Percentiles rank a stretch among this genome's conserved stretches.
Evolutionary conservation across 2,329 filamentous ascomycete genomes (phyloP).

Genomic region (Alternaria arborescens): DNA sequence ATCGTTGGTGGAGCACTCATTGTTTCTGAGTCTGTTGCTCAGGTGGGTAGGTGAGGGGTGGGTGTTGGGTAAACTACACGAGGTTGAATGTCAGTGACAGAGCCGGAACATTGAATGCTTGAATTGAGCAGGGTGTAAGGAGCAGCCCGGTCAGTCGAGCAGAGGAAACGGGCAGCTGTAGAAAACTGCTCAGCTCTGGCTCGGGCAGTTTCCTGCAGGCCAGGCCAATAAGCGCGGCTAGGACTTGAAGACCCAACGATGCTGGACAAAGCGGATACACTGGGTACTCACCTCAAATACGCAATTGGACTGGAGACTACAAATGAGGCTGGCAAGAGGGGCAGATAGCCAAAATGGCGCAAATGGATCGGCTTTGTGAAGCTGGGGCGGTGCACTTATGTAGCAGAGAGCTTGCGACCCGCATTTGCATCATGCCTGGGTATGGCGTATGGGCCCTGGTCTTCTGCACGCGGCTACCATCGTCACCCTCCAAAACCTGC

Average conservation of each 20-base stretch:
- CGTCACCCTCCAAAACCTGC: constrained; percentile 25
- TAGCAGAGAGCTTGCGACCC: constrained; percentile 37
- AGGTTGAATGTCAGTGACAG: constrained; percentile 33
- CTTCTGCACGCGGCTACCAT: constrained; percentile 36
- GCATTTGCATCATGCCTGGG: constrained; percentile 40
- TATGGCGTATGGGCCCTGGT: constrained; percentile 34
- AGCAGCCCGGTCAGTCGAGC: constrained; percentile 27
- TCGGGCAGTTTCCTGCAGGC: constrained; percentile 24
- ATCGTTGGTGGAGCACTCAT: constrained; percentile 63
- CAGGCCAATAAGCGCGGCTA: constrained; percentile 26
- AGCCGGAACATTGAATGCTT: constrained; percentile 24
- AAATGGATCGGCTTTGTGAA: constrained; percentile 21
- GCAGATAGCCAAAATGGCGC: constrained; percentile 27
- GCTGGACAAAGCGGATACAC: constrained; percentile 28
- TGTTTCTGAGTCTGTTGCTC: constrained; percentile 33
- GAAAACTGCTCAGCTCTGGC: constrained; percentile 25
- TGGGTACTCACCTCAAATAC: constrained; percentile 23
- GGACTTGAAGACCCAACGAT: constrained; percentile 26
- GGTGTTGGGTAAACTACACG: constrained; percentile 21
- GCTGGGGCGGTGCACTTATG: constrained; percentile 39
- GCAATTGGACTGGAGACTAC: constrained; percentile 19
- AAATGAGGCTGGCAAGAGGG: constrained; percentile 10
- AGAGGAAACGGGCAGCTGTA: constrained; percentile 18
- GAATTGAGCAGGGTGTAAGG: constrained; percentile 35
- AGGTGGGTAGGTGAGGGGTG: constrained; percentile 25